Base-by-base conservation (phyloP, 345 rosid genomes). In the Hibiscus tridactylites region DNA sequence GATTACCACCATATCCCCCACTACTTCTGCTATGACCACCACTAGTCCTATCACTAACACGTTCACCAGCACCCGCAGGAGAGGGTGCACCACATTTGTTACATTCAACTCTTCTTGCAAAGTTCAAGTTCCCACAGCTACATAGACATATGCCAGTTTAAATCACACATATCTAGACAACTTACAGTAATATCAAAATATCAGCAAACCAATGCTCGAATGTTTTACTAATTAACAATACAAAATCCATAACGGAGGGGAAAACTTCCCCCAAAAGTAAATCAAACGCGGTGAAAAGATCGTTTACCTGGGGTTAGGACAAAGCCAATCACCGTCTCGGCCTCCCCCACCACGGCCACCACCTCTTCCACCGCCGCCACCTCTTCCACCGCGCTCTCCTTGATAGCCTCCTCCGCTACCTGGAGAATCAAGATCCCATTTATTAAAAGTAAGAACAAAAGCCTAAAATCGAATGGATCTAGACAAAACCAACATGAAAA, bases 61-160 rank as follows among this genome's bases (percentile, higher is more conserved):
- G 82, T 59, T 77, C 85, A 68, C 79, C 75, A 61, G 83, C 62
- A 74, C 89, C 96, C 79, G 86, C 84, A 58, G 98, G 93, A 59
- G 87, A 80, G 28, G 97, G 89, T 69, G 97, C 61, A 16, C 96
- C 97, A 53, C 98, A 95, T 83, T 90, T 95, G 88, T 95, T 95
- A 86, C 99, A 95, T 74, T 92, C 99, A 68, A 80, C 80, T 80
- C 97, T 87, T 81, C 97, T 91, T 24, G 97, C 96, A 79, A 96
- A 95, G 82, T 95, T 95, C 85, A 85, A 81, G 85, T 96, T 96
- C 79, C 95, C 99, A 84, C 98, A 92, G 76, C 99, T 96, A 84
- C 81, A 88, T 28, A 76, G 71, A 83, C 74, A 86, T 39, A 39
- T 68, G 75, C 76, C 76, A 78, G 65, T 80, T 61, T 74, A 73